Percentiles rank a stretch among this genome's conserved stretches.
phyloP scores from a whole-genome alignment of 1,139 yeast species.

The Pichia inconspicua region DNA sequence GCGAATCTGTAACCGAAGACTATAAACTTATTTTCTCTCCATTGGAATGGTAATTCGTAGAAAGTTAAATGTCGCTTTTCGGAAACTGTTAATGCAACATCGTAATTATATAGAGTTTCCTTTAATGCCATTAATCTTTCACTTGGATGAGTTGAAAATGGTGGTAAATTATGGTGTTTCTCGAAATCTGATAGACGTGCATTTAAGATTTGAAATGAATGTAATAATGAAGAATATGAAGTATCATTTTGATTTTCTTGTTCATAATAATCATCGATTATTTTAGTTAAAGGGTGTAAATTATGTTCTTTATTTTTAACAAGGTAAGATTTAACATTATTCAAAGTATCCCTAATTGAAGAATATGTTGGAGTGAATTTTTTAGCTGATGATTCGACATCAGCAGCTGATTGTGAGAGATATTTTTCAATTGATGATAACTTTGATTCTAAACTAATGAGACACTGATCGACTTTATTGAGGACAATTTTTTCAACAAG shows the following conservation, averaged over 20 bases:
- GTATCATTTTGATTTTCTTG: conserved; percentile 5
- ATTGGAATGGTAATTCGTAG: conserved; percentile 82
- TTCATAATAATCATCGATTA: conserved; percentile 42
- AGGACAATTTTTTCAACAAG: conserved; percentile 43
- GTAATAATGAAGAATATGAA: not conserved
- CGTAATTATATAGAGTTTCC: conserved; percentile 48
- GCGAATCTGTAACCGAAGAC: conserved; percentile 81
- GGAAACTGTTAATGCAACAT: conserved; percentile 52
- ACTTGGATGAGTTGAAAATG: conserved; percentile 27
- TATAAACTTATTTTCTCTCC: conserved; percentile 89
- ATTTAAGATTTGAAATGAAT: conserved; percentile 9
- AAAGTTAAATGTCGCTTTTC: conserved; percentile 56
- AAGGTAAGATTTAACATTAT: conserved; percentile 19
- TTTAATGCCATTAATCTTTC: conserved; percentile 34
- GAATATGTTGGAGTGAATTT: conserved; percentile 12
- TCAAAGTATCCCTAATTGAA: conserved; percentile 27
- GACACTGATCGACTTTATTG: conserved; percentile 44
- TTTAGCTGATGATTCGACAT: conserved; percentile 6
- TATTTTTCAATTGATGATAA: conserved; percentile 46
- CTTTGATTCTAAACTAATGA: conserved; percentile 46
- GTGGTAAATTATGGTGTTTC: conserved; percentile 11
- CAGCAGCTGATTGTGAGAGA: conserved; percentile 28
- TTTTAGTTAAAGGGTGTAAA: conserved; percentile 34
- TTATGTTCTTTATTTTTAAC: conserved; percentile 20
- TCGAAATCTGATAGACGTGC: conserved; percentile 23